Conservation (phyloP, 176 grass and related monocot genomes). For the Musa troglodytarum region DNA sequence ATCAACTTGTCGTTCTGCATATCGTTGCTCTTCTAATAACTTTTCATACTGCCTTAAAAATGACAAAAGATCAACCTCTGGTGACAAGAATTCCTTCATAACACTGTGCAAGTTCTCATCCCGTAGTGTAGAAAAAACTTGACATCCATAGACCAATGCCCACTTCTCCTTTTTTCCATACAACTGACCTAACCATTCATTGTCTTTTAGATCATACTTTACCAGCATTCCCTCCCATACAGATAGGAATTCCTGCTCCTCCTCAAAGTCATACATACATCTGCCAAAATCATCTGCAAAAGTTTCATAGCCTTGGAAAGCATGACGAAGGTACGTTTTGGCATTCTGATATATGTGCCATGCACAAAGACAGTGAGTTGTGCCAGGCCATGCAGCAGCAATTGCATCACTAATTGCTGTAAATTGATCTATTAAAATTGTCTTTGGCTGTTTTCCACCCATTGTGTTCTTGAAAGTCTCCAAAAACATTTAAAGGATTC, state of each 20-base stretch:
- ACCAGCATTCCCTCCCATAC: slow-evolving; percentile 50
- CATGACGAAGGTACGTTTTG: slow-evolving; percentile 21
- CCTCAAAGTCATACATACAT: slow-evolving; percentile 52
- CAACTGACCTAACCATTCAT: slow-evolving; percentile 68
- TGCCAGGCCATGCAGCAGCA: no score
- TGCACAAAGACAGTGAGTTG: no score
- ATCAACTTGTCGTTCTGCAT: slow-evolving; percentile 67
- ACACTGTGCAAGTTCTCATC: slow-evolving; percentile 41
- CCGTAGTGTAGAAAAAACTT: slow-evolving; percentile 52
- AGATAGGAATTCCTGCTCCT: slow-evolving; percentile 49
- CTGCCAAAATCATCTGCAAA: slow-evolving; percentile 56
- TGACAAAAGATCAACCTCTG: slow-evolving; percentile 43
- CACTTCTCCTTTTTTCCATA: slow-evolving; percentile 65
- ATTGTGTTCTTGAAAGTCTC: slow-evolving; percentile 63
- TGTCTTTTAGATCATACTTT: slow-evolving; percentile 73
- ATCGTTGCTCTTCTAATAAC: slow-evolving; percentile 55
- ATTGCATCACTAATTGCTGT: no score
- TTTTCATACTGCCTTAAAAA: slow-evolving; percentile 59
- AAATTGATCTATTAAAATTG: slow-evolving; percentile 2
- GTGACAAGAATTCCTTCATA: slow-evolving; percentile 46
- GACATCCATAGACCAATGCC: slow-evolving; percentile 53
- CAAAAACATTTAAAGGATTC: slow-evolving; percentile 80
- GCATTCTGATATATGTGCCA: no score
- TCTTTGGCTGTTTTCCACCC: slow-evolving; percentile 73
- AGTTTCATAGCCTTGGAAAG: slow-evolving; percentile 39